Evolutionary conservation across 495 filamentous ascomycete species (phyloP).

Genomic region (Aspergillus nidulans): DNA sequence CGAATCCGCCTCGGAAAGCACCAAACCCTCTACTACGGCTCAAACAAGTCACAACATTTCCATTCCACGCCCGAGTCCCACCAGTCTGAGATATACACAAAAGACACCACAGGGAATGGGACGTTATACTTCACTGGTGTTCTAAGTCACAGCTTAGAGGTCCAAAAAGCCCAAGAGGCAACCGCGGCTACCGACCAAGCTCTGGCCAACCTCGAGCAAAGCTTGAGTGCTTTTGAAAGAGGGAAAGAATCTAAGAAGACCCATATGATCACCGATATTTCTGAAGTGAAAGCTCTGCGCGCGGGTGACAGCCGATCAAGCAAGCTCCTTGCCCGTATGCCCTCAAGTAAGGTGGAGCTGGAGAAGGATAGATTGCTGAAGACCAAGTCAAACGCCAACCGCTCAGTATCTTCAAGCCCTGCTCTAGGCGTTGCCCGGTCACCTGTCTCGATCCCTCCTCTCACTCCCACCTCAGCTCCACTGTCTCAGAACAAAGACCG

Average conservation of each 20-base stretch:
- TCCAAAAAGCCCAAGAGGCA: slow-evolving; percentile 51
- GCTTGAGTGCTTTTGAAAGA: slow-evolving; percentile 43
- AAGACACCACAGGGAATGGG: slow-evolving; percentile 33
- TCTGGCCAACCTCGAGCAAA: slow-evolving; percentile 54
- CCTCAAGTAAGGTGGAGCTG: slow-evolving; percentile 35
- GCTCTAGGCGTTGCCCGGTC: slow-evolving; percentile 49
- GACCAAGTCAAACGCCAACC: slow-evolving; percentile 35
- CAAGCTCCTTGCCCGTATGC: slow-evolving; percentile 25
- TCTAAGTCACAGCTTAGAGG: slow-evolving; percentile 53
- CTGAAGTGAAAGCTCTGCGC: slow-evolving; percentile 34
- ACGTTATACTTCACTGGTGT: slow-evolving; percentile 50
- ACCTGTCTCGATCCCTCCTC: slow-evolving; percentile 31
- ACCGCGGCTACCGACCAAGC: slow-evolving; percentile 49
- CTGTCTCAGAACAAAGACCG: slow-evolving; percentile 48
- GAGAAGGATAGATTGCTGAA: slow-evolving; percentile 45
- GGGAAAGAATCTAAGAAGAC: slow-evolving; percentile 53
- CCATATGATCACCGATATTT: slow-evolving; percentile 35
- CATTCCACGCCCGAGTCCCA: slow-evolving; percentile 43
- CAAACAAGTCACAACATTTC: slow-evolving; percentile 50
- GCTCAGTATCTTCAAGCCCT: slow-evolving; percentile 63
- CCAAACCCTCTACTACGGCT: slow-evolving; percentile 49
- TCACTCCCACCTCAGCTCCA: slow-evolving; percentile 46
- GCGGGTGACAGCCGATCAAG: slow-evolving; percentile 26
- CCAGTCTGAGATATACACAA: slow-evolving; percentile 50
- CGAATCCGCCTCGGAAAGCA: slow-evolving; percentile 43